Conservation (phyloP, 2,329 filamentous ascomycete species). For the Penicillium sp. region DNA sequence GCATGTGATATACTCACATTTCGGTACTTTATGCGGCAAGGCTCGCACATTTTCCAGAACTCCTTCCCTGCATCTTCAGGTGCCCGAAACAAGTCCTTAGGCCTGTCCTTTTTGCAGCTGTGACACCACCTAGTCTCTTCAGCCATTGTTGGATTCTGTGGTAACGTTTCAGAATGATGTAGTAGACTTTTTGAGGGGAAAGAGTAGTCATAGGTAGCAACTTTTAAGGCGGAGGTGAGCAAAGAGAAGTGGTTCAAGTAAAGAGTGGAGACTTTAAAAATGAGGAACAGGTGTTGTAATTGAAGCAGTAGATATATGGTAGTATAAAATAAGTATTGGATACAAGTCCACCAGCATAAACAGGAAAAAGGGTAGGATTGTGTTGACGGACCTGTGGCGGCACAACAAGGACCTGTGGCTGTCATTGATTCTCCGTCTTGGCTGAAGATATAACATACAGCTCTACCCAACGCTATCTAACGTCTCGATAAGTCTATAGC, state of each 20-base stretch:
- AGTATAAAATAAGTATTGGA: background rate
- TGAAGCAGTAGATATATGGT: background rate
- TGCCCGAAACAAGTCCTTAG: background rate
- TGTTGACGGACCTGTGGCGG: background rate
- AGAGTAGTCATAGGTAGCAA: background rate
- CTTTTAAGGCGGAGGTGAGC: background rate
- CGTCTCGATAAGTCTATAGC: background rate
- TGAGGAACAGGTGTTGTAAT: background rate
- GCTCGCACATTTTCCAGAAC: background rate
- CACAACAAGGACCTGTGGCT: too few relatives aligned
- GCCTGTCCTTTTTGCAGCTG: background rate
- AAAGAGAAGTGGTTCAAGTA: background rate
- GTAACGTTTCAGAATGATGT: background rate
- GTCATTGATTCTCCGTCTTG: background rate
- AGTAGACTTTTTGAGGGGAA: too few relatives aligned
- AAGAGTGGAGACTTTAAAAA: background rate
- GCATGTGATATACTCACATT: background rate
- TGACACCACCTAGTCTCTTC: background rate
- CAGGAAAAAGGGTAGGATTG: background rate
- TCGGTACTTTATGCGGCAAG: background rate
- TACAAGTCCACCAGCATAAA: background rate
- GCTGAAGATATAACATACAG: background rate
- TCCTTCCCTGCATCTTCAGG: background rate
- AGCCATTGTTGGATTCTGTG: background rate
- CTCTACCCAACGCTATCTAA: background rate